phyloP scores from a whole-genome alignment of 139 green algal genomes.

The Mesostigma viride region DNA sequence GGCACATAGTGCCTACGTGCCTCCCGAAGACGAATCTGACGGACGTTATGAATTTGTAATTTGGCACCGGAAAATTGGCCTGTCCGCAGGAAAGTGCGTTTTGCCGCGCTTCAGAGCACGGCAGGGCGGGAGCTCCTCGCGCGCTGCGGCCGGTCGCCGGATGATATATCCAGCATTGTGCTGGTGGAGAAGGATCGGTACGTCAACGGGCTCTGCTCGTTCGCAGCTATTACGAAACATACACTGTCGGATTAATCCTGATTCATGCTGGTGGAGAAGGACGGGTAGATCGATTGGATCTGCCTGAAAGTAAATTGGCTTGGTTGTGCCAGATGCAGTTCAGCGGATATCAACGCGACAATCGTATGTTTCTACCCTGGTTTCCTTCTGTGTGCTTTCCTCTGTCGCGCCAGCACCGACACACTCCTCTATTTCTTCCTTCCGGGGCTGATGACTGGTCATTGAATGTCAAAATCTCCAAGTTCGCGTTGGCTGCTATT shows the following conservation, averaged over 20 bases:
- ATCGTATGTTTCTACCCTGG: background rate
- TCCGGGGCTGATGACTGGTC: background rate
- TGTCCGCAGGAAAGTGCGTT: slow-evolving; percentile 22
- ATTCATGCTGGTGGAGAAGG: slow-evolving; percentile 17
- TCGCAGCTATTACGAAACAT: background rate
- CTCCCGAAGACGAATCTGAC: too few species aligned
- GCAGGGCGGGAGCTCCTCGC: slow-evolving; percentile 25
- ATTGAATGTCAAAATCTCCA: background rate
- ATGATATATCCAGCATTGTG: slow-evolving; percentile 37
- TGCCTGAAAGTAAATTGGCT: background rate
- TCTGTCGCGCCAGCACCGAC: background rate
- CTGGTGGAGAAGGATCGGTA: slow-evolving; percentile 20
- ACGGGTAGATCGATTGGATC: background rate
- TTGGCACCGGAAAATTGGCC: too few species aligned
- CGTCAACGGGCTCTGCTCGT: background rate
- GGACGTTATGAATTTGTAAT: too few species aligned
- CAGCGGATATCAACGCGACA: background rate
- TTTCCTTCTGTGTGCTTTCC: background rate
- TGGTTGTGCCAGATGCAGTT: background rate
- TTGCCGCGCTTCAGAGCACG: slow-evolving; percentile 35
- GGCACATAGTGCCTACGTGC: too few species aligned
- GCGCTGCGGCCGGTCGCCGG: slow-evolving; percentile 10
- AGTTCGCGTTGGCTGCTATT: background rate
- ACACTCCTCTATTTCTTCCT: background rate
- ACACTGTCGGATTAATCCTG: background rate